phyloP scores from a whole-genome alignment of 2,329 filamentous ascomycete genomes.

The Apiospora phragmitis region DNA sequence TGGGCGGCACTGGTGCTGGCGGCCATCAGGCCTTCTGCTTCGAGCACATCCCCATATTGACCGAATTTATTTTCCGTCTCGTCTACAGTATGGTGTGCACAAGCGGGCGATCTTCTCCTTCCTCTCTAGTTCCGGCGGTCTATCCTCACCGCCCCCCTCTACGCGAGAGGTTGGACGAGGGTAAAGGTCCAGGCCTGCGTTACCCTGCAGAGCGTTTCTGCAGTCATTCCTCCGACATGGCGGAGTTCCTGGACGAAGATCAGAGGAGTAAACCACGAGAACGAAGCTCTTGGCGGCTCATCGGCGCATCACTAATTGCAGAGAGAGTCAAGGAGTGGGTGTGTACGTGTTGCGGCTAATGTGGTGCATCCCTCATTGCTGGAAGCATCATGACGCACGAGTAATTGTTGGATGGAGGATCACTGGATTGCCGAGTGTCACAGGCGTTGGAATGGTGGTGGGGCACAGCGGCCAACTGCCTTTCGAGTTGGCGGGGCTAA shows the following conservation, averaged over 20 bases:
- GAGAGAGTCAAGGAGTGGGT: background rate
- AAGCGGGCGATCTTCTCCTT: background rate
- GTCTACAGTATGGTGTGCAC: background rate
- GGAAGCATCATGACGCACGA: background rate
- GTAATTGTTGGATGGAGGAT: background rate
- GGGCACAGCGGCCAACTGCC: background rate
- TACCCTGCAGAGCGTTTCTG: background rate
- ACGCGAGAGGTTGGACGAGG: background rate
- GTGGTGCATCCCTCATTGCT: background rate
- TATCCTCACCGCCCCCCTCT: background rate
- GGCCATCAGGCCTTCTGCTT: slow-evolving; percentile 6
- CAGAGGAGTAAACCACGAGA: background rate
- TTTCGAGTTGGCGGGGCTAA: background rate
- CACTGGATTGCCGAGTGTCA: background rate
- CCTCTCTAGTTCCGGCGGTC: background rate
- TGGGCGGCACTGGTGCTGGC: background rate
- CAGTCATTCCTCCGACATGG: background rate
- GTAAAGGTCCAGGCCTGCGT: slow-evolving; percentile 1
- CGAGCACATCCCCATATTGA: slow-evolving; percentile 7
- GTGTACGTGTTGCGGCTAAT: background rate
- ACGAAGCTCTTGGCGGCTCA: background rate
- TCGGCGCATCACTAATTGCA: background rate
- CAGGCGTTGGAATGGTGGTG: background rate
- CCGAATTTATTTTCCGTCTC: background rate
- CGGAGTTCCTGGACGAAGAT: background rate